Base-by-base conservation (phyloP, 225 moss, liverwort and hornwort genomes). In the Polytrichum formosum region DNA sequence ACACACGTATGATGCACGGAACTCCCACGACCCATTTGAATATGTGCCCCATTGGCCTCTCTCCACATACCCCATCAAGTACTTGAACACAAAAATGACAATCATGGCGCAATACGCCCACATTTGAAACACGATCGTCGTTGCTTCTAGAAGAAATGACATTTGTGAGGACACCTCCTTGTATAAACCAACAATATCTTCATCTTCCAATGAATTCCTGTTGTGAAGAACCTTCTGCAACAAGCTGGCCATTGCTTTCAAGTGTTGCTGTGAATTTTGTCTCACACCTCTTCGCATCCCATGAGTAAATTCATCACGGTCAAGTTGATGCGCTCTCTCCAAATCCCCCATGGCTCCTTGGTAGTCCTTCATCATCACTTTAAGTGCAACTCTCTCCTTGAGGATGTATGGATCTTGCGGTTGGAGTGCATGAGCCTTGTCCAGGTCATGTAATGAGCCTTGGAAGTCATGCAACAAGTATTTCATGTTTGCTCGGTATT, bases 31-130 rank as follows among this genome's bases (percentile, higher is more conserved):
- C 28, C 63, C 63, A 26, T 63, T 63, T 26, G 63, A 28, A 26
- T 63, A 63, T 63, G 63, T 63, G 27, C 63, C 63, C 63, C 63
- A 63, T 63, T 63, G 63, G 7, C 63, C 63, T 26, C 63, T 63
- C 16, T 63, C 63, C 63, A 63, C 63, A 28, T 63, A 63, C 5
- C 63, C 63, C 63, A 63, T 63, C 63, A 63, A 63, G 28, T 63
- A 63, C 18, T 13, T 26, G 26, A 63, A 63, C 63, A 63, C 63
- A 28, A 63, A 63, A 63, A 22, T 5, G 5, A 63, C 63, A 23
- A 28, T 28, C 10, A 63, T 28, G 5, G 63, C 28, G 63, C 63
- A 63, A 63, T 63, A 63, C 1, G 18, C 27, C 63, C 63, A 28
- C 26, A 63, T 8, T 26, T 28, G 25, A 28, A 63, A 9, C 8